Evolutionary conservation across 768 basidiomycete genomes (phyloP), one percentile per base, ranked within the genome.

Genomic region (Boletales sp.): DNA sequence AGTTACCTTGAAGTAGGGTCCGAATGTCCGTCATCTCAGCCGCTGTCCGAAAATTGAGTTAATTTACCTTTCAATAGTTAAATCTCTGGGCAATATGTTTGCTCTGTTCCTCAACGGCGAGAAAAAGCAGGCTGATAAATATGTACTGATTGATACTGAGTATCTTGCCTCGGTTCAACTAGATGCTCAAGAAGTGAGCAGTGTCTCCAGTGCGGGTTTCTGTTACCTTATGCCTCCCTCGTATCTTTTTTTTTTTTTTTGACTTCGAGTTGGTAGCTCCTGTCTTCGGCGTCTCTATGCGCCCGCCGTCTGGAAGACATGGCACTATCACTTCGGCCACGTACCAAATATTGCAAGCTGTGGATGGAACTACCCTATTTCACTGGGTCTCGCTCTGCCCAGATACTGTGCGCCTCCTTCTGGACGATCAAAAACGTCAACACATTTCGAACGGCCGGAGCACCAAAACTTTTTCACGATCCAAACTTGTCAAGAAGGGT

Each of bases 51-150:
- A 39, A 52, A 55, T 38, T 36, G 35, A 39, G 52, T 69, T 59
- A 68, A 67, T 68, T 56, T 63, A 59, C 57, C 65, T 50, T n/a
- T 40, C 61, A 55, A 63, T 63, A 54, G 66, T 43, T 36, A 65
- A 51, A 46, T 46, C 43, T 36, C 39, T 27, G 40, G n/a, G 48
- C 45, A 42, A 17, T 19, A 18, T 49, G 45, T 31, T 30, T 41
- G 30, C 42, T n/a, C 40, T 39, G 37, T 50, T 40, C 53, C 42
- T 49, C 54, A 35, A 38, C 10, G 43, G 53, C 47, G 43, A 50
- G 58, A 58, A 57, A 40, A 48, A 29, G 32, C 38, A 40, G 39
- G 45, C 29, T 38, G 55, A 53, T 54, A 51, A 51, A 63, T 51
- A 59, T 45, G 46, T 54, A 56, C 43, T 59, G 59, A 54, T 59